Conservation (phyloP, 441 rosid species). For the Populus hybrid region DNA sequence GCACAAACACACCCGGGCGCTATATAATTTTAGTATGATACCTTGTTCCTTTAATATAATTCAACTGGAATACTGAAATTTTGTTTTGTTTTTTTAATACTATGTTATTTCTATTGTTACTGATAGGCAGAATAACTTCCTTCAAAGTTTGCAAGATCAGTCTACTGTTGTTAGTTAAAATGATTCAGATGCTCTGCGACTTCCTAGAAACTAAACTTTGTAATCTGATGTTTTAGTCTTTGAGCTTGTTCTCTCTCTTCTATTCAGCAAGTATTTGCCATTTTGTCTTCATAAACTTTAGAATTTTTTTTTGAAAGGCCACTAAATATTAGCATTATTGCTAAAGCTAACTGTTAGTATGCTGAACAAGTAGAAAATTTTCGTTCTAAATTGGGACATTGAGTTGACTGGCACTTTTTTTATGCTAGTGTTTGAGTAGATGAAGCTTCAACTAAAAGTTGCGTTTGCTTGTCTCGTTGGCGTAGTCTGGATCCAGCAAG, state of each 20-base stretch:
- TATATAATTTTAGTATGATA: not conserved
- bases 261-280: not conserved
- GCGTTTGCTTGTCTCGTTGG: slow-evolving; percentile 39
- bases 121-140: not conserved
- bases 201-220: not conserved
- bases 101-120: not conserved
- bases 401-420: slow-evolving; percentile 20
- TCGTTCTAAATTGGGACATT: slow-evolving; percentile 7
- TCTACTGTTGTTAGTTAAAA: not conserved
- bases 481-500: slow-evolving; percentile 49
- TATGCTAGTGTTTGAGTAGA: slow-evolving; percentile 37
- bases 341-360: not conserved
- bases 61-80: not conserved
- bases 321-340: not conserved
- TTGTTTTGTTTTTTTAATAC: not conserved
- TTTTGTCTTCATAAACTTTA: not conserved
- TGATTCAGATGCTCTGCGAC: not conserved
- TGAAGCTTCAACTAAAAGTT: slow-evolving; percentile 50
- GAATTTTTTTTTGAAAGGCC: not conserved
- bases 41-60: not conserved
- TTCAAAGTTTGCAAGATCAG: not conserved
- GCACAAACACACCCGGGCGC: not conserved
- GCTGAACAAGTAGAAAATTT: not conserved
- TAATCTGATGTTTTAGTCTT: not conserved
- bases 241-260: not conserved